Evolutionary conservation across 352 stramenopile genomes (phyloP).

Genomic region (Globisporangium rhizosaccharum): DNA sequence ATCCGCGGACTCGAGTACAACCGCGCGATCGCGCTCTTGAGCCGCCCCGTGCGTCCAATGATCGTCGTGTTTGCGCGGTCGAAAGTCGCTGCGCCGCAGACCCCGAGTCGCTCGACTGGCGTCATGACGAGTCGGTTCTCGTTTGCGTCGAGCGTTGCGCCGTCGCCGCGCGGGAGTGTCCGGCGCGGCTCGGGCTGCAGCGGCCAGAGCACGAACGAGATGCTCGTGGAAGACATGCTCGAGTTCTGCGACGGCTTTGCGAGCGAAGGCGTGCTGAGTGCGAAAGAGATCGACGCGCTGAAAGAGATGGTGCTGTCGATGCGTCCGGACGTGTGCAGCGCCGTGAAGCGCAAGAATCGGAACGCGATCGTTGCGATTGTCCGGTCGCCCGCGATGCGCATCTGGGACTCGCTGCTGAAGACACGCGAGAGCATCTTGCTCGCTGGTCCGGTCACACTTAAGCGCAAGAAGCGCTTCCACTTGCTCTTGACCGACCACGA

Average conservation of each 20-base stretch:
- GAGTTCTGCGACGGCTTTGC: constrained; percentile 74
- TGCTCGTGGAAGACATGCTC: constrained; percentile 81
- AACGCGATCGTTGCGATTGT: constrained; percentile 81
- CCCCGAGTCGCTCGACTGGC: constrained; percentile 43
- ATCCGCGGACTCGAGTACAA: constrained; percentile 80
- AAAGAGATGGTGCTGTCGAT: constrained; percentile 77
- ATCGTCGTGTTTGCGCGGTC: constrained; percentile 77
- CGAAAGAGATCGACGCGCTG: constrained; percentile 64
- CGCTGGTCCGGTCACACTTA: constrained; percentile 69
- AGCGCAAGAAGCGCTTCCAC: constrained; percentile 84
- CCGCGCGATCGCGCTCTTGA: constrained; percentile 72
- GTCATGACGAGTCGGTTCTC: constrained; percentile 63
- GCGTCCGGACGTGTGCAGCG: constrained; percentile 65
- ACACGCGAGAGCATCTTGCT: constrained; percentile 78
- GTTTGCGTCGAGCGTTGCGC: constrained; percentile 64
- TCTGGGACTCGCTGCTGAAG: constrained; percentile 82
- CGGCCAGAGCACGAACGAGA: constrained; percentile 48
- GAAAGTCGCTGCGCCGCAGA: constrained; percentile 45
- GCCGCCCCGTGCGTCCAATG: constrained; percentile 56
- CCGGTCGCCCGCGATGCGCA: constrained; percentile 74
- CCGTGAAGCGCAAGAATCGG: constrained; percentile 75
- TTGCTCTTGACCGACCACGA: constrained; percentile 81
- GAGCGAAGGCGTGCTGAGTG: constrained; percentile 41
- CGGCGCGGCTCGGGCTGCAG: constrained; percentile 42
- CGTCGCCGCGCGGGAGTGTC: constrained; percentile 40